Evolutionary conservation across 768 basidiomycete genomes (phyloP).

Genomic region (Kwoniella europaea): DNA sequence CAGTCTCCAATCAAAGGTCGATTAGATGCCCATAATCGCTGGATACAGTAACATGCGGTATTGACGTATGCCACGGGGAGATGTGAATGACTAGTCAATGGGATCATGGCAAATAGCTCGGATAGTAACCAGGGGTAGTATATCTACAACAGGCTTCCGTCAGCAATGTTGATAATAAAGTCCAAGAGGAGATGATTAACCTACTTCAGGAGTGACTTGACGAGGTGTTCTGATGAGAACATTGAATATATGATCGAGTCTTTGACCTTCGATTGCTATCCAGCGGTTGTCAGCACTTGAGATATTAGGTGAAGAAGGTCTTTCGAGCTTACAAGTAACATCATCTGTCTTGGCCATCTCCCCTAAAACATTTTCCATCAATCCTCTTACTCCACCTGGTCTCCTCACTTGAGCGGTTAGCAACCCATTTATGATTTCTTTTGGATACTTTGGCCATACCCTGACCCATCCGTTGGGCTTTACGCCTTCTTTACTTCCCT

Average conservation of each 20-base stretch:
- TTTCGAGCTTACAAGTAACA: constrained; percentile 17
- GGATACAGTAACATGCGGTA: constrained; percentile 37
- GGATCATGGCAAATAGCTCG: constrained; percentile 29
- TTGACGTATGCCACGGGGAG: constrained; percentile 29
- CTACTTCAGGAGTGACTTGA: constrained; percentile 62
- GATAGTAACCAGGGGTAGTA: constrained; percentile 28
- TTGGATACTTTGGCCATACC: constrained; percentile 37
- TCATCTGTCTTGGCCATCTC: constrained; percentile 28
- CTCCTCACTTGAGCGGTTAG: constrained; percentile 39
- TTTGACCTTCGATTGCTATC: constrained; percentile 55
- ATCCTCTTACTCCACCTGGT: constrained; percentile 36
- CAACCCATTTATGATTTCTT: constrained; percentile 27
- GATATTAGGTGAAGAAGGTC: not conserved
- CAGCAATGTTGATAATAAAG: not conserved
- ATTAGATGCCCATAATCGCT: constrained; percentile 18
- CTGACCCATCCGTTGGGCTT: constrained; percentile 27
- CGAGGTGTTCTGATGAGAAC: constrained; percentile 71
- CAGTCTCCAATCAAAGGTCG: constrained; percentile 19
- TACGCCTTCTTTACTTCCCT: constrained; percentile 15
- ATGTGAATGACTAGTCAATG: constrained; percentile 12
- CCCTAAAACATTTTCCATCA: constrained; percentile 47
- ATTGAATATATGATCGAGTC: constrained; percentile 72
- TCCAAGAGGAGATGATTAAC: constrained; percentile 2
- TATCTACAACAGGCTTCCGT: constrained; percentile 13
- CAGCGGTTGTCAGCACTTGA: constrained; percentile 15